Percentiles rank a stretch among this genome's conserved stretches.
Conservation (phyloP, 371 early-diverging fungal species). For the Conidiobolus incongruus region DNA sequence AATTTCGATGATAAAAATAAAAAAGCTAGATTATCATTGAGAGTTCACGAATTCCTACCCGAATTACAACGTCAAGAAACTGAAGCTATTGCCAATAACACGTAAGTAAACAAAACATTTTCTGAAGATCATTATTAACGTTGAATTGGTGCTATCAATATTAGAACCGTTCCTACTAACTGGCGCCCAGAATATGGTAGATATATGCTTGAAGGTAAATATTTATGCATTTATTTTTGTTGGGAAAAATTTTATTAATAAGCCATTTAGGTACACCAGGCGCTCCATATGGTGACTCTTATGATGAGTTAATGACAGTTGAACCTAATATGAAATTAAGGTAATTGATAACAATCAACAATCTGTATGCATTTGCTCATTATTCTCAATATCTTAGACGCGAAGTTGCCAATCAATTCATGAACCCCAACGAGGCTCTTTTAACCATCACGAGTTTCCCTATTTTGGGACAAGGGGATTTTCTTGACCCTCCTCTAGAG, state of each 20-base stretch:
- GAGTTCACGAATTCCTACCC: slow-evolving; percentile 66
- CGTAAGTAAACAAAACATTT: slow-evolving; percentile 8
- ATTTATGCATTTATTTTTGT: not conserved
- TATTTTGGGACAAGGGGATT: slow-evolving; percentile 58
- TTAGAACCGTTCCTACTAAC: slow-evolving; percentile 19
- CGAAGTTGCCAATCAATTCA: slow-evolving; percentile 28
- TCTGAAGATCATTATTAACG: not conserved
- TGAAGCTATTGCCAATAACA: slow-evolving; percentile 16
- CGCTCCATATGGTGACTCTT: slow-evolving; percentile 65
- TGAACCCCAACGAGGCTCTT: slow-evolving; percentile 47
- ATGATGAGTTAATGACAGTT: slow-evolving; percentile 58
- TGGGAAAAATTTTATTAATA: not conserved
- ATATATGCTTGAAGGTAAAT: slow-evolving; percentile 75
- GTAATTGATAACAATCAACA: slow-evolving; percentile 8
- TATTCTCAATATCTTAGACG: slow-evolving; percentile 21
- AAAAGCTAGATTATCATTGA: slow-evolving; percentile 49
- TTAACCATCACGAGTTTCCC: slow-evolving; percentile 78
- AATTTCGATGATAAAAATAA: slow-evolving; percentile 44
- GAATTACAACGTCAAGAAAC: slow-evolving; percentile 48
- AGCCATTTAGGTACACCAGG: slow-evolving; percentile 58
- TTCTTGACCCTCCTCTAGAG: slow-evolving; percentile 41
- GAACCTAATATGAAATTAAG: slow-evolving; percentile 73
- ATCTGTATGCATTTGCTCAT: not conserved
- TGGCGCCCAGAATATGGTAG: slow-evolving; percentile 95
- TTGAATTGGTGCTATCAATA: not conserved